These are phyloP conservation scores for Camelina neglecta DNA, from an alignment of 345 rosid genomes.

Conservation along the genomic window DNA sequence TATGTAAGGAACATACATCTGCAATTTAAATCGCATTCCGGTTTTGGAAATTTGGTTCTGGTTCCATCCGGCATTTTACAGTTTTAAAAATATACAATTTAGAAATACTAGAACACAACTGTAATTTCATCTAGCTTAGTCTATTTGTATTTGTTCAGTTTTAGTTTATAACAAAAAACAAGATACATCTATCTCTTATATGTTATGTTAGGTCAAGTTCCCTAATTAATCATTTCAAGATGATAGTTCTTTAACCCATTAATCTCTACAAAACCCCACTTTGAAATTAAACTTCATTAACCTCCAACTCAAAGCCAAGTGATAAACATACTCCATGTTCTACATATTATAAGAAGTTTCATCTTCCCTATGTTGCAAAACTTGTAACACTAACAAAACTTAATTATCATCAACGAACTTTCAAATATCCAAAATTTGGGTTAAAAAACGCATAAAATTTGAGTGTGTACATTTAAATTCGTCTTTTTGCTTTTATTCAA, in stretches of 20 bases:
- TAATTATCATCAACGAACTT: no score
- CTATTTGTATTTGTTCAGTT: not conserved
- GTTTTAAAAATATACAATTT: not conserved
- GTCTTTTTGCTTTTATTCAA: not conserved
- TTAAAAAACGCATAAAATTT: not conserved
- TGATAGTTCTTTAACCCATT: not conserved
- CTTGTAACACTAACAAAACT: no score
- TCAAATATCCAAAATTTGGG: not conserved
- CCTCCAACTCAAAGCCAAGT: no score
- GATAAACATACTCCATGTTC: no score
- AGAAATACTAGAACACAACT: not conserved
- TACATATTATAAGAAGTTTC: no score
- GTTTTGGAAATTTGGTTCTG: not conserved
- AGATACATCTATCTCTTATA: not conserved
- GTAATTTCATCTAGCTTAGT: not conserved
- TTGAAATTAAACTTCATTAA: no score
- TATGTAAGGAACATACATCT: not conserved
- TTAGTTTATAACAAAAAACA: no score
- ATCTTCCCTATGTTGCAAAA: no score
- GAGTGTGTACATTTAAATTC: not conserved
- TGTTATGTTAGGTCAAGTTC: not conserved
- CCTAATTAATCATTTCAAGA: not conserved
- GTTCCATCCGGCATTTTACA: not conserved
- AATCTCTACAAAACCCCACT: not conserved
- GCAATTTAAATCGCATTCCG: not conserved